Conservation (phyloP, 306 rosid genomes). For the Malus asiatica region DNA sequence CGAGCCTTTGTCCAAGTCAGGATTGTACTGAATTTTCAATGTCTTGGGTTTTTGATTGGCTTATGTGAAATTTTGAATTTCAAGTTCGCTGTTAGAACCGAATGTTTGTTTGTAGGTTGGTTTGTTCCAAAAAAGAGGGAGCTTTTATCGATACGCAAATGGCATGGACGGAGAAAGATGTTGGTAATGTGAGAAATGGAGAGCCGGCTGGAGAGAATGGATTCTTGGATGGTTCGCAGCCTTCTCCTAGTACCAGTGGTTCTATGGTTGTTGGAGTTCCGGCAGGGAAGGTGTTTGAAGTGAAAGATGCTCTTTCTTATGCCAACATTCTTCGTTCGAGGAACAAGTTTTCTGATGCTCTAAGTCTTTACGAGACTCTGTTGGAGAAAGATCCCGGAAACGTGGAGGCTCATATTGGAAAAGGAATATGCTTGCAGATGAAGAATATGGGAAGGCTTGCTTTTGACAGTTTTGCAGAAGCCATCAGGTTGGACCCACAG, state of each 20-base stretch:
- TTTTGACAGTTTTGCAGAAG: conserved; percentile 77
- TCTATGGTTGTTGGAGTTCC: conserved; percentile 22
- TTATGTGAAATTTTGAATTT: neutral
- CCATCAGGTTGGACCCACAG: conserved; percentile 66
- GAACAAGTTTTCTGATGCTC: conserved; percentile 87
- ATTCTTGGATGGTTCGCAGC: conserved; percentile 45
- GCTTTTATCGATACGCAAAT: conserved; percentile 25
- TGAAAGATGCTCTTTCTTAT: conserved; percentile 59
- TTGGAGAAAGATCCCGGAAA: conserved; percentile 57
- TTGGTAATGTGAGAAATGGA: conserved; percentile 44
- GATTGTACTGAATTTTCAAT: neutral
- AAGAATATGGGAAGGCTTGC: conserved; percentile 81
- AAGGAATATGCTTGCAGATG: conserved; percentile 97
- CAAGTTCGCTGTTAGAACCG: neutral
- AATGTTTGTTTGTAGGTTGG: neutral
- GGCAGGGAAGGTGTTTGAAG: conserved; percentile 34
- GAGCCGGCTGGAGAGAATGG: conserved; percentile 58
- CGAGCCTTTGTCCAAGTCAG: neutral
- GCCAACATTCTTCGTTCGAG: conserved; percentile 81
- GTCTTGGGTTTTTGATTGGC: neutral
- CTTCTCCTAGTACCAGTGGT: conserved; percentile 44
- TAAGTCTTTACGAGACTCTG: conserved; percentile 59
- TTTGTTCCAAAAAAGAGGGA: conserved; percentile 24
- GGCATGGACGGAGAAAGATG: conserved; percentile 63
- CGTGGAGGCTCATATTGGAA: conserved; percentile 87